A percentile compares a stretch with the other conserved stretches of the same genome.
phyloP scores from a whole-genome alignment of 805 yeast genomes.

The Ogataea henricii region DNA sequence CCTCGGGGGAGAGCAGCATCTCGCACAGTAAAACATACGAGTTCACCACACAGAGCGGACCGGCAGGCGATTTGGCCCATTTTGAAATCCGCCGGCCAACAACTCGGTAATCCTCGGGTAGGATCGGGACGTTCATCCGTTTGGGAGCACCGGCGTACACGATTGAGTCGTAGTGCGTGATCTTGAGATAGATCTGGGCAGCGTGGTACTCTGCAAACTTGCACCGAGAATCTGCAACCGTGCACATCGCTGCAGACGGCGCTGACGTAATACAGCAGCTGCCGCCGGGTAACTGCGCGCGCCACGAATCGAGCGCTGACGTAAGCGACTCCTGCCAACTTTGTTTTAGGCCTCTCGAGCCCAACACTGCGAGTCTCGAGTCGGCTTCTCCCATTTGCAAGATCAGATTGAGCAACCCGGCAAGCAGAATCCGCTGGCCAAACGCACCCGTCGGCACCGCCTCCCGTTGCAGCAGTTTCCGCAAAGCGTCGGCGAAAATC shows the following conservation, averaged over 20 bases:
- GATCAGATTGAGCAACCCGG: constrained; percentile 62
- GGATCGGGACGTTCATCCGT: constrained; percentile 64
- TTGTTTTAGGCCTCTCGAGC: constrained; percentile 36
- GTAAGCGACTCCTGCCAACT: constrained; percentile 68
- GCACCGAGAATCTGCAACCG: constrained; percentile 42
- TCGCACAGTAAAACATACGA: constrained; percentile 59
- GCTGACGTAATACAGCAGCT: constrained; percentile 21
- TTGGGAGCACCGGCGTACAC: constrained; percentile 78
- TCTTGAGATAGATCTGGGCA: constrained; percentile 62
- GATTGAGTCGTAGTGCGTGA: constrained; percentile 72
- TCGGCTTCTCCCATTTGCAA: constrained; percentile 61
- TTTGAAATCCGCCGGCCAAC: constrained; percentile 48
- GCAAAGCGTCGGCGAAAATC: constrained; percentile 33
- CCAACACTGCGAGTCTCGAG: constrained; percentile 44
- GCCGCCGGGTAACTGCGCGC: constrained; percentile 36
- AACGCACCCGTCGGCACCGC: constrained; percentile 48
- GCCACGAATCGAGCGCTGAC: constrained; percentile 67
- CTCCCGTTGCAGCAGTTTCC: constrained; percentile 45
- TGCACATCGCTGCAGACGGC: constrained; percentile 5
- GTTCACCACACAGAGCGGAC: constrained; percentile 53
- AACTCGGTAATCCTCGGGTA: constrained; percentile 50
- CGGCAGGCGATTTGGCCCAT: constrained; percentile 48
- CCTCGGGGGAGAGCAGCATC: constrained; percentile 44
- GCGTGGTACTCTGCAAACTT: constrained; percentile 66
- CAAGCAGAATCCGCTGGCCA: constrained; percentile 61